Evolutionary conservation across 306 rosid genomes (phyloP).

Genomic region (Fragaria iinumae): DNA sequence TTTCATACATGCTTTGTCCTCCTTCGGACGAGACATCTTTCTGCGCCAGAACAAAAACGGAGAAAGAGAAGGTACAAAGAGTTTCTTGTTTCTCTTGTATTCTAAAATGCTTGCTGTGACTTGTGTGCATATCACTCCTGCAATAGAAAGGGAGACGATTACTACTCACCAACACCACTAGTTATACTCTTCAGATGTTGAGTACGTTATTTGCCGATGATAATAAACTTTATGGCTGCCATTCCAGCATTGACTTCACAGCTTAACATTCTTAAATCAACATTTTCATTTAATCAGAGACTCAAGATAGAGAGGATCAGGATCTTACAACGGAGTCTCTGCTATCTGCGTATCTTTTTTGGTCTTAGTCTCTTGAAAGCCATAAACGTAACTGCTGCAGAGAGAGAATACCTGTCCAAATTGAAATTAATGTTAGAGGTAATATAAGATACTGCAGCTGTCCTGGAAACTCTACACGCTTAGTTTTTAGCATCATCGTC

Average conservation of each 20-base stretch:
- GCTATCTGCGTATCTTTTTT: constrained; percentile 53
- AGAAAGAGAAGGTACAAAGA: background rate
- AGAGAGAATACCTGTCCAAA: constrained; percentile 79
- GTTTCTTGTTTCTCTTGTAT: background rate
- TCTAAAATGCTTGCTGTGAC: background rate
- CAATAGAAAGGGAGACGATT: background rate
- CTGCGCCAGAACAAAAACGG: background rate
- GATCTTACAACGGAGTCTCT: constrained; percentile 6
- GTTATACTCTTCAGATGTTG: background rate
- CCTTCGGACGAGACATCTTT: background rate
- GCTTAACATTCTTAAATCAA: background rate
- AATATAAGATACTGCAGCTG: background rate
- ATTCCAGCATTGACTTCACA: background rate
- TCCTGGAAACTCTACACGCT: background rate
- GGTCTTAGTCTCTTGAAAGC: constrained; percentile 72
- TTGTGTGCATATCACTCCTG: background rate
- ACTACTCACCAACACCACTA: background rate
- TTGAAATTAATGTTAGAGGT: constrained; percentile 1
- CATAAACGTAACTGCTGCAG: constrained; percentile 93
- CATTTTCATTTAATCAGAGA: background rate
- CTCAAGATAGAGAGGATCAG: background rate
- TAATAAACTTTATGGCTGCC: background rate
- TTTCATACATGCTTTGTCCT: background rate
- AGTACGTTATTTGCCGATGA: background rate
- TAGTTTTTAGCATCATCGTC: background rate